Evolutionary conservation across 129 eudicot genomes (phyloP).

Genomic region (Flaveria brownii): DNA sequence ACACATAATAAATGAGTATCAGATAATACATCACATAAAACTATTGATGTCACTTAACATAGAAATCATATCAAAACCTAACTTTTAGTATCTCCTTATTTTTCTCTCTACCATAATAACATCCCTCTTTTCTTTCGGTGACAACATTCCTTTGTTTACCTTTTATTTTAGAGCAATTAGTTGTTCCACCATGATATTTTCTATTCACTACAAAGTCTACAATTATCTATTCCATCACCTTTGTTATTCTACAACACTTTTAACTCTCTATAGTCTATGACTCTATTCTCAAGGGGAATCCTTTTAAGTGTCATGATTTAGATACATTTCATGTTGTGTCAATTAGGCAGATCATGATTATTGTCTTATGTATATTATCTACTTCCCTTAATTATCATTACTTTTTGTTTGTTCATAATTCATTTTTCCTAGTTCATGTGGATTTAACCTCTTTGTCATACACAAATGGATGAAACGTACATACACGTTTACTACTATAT

Average conservation of each 20-base stretch:
- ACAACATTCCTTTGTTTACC: neutral
- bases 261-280: neutral
- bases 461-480: neutral
- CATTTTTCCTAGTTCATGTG: neutral
- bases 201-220: neutral
- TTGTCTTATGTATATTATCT: neutral
- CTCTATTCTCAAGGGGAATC: neutral
- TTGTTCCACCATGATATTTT: neutral
- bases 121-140: slow-evolving; percentile 1
- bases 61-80: neutral
- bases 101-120: neutral
- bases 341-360: neutral
- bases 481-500: too few species aligned
- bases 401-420: neutral
- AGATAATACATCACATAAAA: too few species aligned
- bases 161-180: neutral
- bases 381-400: neutral
- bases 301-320: neutral
- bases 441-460: neutral
- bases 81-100: neutral
- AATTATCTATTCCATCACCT: neutral
- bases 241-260: neutral
- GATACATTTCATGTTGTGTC: slow-evolving; percentile 1
- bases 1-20: neutral
- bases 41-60: neutral